Evolutionary conservation across 768 basidiomycete species (phyloP).

Genomic region (Arthromyces matolae): DNA sequence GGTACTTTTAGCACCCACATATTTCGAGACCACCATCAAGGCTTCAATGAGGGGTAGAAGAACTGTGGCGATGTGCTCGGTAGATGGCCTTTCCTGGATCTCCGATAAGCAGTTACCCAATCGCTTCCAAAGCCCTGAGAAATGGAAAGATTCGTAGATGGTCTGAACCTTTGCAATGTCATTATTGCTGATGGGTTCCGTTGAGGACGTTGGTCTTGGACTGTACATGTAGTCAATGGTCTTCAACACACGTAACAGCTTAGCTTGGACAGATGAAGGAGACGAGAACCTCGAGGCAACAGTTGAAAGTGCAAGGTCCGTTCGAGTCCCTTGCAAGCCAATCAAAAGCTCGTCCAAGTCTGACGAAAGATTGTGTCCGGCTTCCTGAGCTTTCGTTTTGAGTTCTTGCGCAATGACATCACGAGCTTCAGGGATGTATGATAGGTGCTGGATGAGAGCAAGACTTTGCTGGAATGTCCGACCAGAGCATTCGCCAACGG

Average conservation of each 20-base stretch:
- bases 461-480: slow-evolving; percentile 95
- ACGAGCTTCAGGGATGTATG: slow-evolving; percentile 81
- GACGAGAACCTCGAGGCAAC: slow-evolving; percentile 90
- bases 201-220: slow-evolving; percentile 41
- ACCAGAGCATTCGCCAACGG: slow-evolving; percentile 94
- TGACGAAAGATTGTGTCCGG: slow-evolving; percentile 67
- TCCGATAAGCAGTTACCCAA: slow-evolving; percentile 85
- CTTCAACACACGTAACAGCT: slow-evolving; percentile 90
- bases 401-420: slow-evolving; percentile 90
- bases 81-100: slow-evolving; percentile 76
- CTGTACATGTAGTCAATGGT: slow-evolving; percentile 97
- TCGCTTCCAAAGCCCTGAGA: slow-evolving; percentile 82
- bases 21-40: slow-evolving; percentile 98
- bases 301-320: slow-evolving; percentile 56
- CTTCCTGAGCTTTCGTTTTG: slow-evolving; percentile 79
- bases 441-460: slow-evolving; percentile 88
- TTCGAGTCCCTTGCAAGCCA: slow-evolving; percentile 54
- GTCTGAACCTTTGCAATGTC: slow-evolving; percentile 79
- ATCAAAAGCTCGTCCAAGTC: slow-evolving; percentile 76
- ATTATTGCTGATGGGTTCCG: slow-evolving; percentile 37
- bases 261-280: slow-evolving; percentile 93
- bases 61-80: slow-evolving; percentile 88
- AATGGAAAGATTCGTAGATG: slow-evolving; percentile 91
- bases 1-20: slow-evolving; percentile 69
- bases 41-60: slow-evolving; percentile 93